Evolutionary conservation across 441 rosid genomes (phyloP).

Genomic region (Populus hybrid): DNA sequence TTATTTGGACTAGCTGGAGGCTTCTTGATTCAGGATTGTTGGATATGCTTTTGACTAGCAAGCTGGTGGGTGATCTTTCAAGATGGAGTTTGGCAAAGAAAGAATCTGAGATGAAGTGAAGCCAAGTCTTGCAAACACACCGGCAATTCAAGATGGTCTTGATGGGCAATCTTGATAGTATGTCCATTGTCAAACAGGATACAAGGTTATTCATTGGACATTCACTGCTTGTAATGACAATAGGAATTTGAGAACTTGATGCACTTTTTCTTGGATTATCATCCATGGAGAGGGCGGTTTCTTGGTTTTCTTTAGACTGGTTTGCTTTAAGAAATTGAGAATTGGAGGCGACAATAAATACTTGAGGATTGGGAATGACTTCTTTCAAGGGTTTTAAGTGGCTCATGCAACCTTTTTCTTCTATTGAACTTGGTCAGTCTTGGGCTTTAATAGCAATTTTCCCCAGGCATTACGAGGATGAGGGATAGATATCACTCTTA

Average conservation of each 20-base stretch:
- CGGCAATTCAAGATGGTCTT: background rate
- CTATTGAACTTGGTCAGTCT: background rate
- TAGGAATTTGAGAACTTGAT: background rate
- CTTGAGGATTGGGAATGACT: background rate
- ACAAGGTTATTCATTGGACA: background rate
- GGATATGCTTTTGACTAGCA: constrained; percentile 6
- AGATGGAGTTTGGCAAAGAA: constrained; percentile 7
- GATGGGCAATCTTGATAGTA: background rate
- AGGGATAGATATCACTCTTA: too few relatives aligned
- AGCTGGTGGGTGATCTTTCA: constrained; percentile 11
- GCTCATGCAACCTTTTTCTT: background rate
- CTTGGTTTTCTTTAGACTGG: too few relatives aligned
- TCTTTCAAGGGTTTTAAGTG: background rate
- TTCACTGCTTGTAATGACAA: background rate
- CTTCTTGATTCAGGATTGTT: background rate
- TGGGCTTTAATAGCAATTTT: too few relatives aligned
- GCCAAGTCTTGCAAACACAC: background rate
- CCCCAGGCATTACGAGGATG: too few relatives aligned
- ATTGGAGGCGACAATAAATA: background rate
- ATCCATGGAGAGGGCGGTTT: background rate
- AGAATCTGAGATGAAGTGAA: constrained; percentile 17
- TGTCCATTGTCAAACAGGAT: background rate
- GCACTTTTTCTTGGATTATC: background rate
- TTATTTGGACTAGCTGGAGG: background rate
- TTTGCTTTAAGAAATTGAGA: background rate